Evolutionary conservation across 805 yeast genomes (phyloP).

Genomic region (Kuraishia molischiana): DNA sequence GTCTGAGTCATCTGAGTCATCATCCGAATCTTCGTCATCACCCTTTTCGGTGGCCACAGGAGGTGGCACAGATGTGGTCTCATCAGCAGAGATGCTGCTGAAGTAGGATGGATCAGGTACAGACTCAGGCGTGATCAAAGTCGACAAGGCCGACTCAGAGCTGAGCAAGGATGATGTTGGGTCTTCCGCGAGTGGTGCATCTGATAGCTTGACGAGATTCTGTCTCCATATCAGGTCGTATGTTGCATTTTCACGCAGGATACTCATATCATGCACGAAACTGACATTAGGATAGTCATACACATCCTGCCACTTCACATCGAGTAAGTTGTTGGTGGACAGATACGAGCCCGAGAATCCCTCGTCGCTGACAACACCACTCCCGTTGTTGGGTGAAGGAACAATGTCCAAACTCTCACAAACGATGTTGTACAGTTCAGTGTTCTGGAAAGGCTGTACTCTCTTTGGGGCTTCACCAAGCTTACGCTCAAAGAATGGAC

Average conservation of each 20-base stretch:
- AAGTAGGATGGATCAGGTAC: conserved; percentile 6
- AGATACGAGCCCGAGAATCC: conserved; percentile 14
- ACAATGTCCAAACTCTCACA: conserved; percentile 49
- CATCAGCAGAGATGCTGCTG: conserved; percentile 1
- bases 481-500: conserved; percentile 56
- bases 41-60: conserved; percentile 8
- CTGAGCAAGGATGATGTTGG: conserved; percentile 2
- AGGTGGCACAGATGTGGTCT: conserved; percentile 1
- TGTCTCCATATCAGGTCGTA: conserved; percentile 33
- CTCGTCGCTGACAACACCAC: conserved; percentile 9
- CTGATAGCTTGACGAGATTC: not conserved
- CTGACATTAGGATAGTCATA: conserved; percentile 39
- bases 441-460: conserved; percentile 59
- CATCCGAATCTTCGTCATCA: conserved; percentile 10
- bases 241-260: conserved; percentile 35
- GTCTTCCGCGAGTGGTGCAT: conserved; percentile 5
- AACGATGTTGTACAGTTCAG: conserved; percentile 63
- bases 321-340: conserved; percentile 18
- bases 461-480: conserved; percentile 18
- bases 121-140: conserved; percentile 4
- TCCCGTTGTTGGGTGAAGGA: conserved; percentile 57
- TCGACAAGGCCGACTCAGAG: conserved; percentile 4
- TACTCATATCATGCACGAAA: conserved; percentile 30
- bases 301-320: conserved; percentile 36
- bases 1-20: conserved; percentile 10